Percentiles rank a stretch among this genome's conserved stretches.
phyloP scores from a whole-genome alignment of 306 rosid species.

The Castanopsis chinensis region DNA sequence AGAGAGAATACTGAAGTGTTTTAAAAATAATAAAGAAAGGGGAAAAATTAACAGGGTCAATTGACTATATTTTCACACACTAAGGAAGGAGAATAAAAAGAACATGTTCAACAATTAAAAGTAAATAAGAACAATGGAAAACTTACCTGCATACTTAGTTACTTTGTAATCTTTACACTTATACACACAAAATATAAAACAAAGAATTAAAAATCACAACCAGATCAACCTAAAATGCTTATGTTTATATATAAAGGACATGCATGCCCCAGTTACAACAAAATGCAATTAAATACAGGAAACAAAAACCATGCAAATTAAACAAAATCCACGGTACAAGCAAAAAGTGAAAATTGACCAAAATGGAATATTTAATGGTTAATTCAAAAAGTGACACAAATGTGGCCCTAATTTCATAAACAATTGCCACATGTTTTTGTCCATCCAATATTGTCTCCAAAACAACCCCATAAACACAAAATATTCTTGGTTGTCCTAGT shows the following conservation, averaged over 20 bases:
- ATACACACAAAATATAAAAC: conserved; percentile 1
- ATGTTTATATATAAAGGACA: neutral
- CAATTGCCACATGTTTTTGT: neutral
- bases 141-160: conserved; percentile 2
- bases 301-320: neutral
- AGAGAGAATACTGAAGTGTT: neutral
- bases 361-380: neutral
- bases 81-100: conserved; percentile 10
- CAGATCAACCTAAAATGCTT: conserved; percentile 3
- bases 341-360: neutral
- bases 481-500: neutral
- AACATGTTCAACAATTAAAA: conserved; percentile 16
- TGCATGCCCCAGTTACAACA: neutral
- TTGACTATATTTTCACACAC: conserved; percentile 2
- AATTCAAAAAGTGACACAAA: neutral
- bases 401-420: neutral
- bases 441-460: neutral
- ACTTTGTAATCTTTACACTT: conserved; percentile 6
- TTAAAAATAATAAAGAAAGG: neutral
- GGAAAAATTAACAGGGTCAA: neutral
- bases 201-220: conserved; percentile 12
- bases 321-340: neutral
- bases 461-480: neutral
- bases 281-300: neutral
- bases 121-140: conserved; percentile 8